Conservation (phyloP, 2,329 filamentous ascomycete genomes). For the Arthroderma sp. region DNA sequence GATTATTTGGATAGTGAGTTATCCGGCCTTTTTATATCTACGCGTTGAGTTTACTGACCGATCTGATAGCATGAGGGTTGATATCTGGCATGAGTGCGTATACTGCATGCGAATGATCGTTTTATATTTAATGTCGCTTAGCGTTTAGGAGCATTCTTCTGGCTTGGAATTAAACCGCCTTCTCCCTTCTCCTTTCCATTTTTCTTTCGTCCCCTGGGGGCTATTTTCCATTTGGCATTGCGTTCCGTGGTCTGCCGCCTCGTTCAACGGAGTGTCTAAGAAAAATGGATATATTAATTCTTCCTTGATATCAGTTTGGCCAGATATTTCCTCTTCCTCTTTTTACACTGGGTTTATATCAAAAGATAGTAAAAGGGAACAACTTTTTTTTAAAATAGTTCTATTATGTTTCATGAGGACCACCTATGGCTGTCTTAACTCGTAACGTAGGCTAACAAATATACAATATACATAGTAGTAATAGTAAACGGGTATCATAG, state of each 20-base stretch:
- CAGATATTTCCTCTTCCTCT: not conserved
- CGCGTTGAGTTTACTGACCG: not conserved
- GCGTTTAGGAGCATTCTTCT: not conserved
- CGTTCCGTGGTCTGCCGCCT: slow-evolving; percentile 1
- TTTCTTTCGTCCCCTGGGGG: not conserved
- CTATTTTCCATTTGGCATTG: slow-evolving; percentile 4
- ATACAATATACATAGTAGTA: not conserved
- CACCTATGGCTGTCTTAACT: too few relatives aligned
- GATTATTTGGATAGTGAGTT: slow-evolving; percentile 47
- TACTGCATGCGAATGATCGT: not conserved
- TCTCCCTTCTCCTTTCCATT: not conserved
- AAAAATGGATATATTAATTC: not conserved
- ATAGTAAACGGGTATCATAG: not conserved
- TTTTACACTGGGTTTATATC: not conserved
- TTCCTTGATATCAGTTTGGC: not conserved
- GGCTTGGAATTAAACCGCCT: not conserved
- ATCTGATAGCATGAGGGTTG: not conserved
- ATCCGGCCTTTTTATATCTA: not conserved
- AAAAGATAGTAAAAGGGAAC: not conserved
- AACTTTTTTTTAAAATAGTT: not conserved
- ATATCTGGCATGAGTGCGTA: not conserved
- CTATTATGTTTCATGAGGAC: not conserved
- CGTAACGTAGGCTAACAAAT: too few relatives aligned
- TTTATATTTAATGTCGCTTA: not conserved
- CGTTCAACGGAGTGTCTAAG: slow-evolving; percentile 3